Evolutionary conservation across 225 moss, liverwort and hornwort species (phyloP).

Genomic region (Bryoerythrophyllum caledonicum): DNA sequence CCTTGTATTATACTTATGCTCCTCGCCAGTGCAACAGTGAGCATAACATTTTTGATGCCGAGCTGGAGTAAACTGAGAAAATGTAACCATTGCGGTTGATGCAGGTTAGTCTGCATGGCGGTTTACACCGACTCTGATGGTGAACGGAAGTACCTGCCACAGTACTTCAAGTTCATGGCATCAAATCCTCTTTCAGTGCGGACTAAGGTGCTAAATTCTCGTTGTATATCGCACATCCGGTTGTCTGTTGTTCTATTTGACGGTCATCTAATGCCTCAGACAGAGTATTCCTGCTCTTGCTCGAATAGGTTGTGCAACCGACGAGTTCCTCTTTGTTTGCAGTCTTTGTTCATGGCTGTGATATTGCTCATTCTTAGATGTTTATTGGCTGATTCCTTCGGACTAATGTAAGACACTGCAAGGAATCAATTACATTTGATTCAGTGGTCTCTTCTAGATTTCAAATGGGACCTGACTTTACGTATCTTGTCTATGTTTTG

Average conservation of each 20-base stretch:
- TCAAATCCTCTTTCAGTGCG: constrained; percentile 97
- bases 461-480: constrained; percentile 23
- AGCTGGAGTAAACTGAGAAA: neutral
- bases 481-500: constrained; percentile 45
- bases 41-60: neutral
- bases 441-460: constrained; percentile 21
- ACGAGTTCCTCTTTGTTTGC: constrained; percentile 13
- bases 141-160: constrained; percentile 95
- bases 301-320: constrained; percentile 17
- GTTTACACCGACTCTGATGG: constrained; percentile 94
- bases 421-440: constrained; percentile 4
- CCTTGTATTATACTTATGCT: constrained; percentile 18
- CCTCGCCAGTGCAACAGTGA: constrained; percentile 12
- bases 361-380: constrained; percentile 35
- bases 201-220: constrained; percentile 68
- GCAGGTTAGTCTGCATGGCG: constrained; percentile 97
- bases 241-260: constrained; percentile 12
- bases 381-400: constrained; percentile 17
- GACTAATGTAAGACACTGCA: constrained; percentile 25
- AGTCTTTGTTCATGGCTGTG: constrained; percentile 20
- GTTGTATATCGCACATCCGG: neutral
- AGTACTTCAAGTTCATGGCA: constrained; percentile 99
- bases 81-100: constrained; percentile 24
- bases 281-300: neutral
- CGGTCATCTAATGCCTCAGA: constrained; percentile 4